A percentile compares a stretch with the other conserved stretches of the same genome.
Evolutionary conservation across 208 protist species (phyloP).

Genomic region (Trypanosoma grayi): DNA sequence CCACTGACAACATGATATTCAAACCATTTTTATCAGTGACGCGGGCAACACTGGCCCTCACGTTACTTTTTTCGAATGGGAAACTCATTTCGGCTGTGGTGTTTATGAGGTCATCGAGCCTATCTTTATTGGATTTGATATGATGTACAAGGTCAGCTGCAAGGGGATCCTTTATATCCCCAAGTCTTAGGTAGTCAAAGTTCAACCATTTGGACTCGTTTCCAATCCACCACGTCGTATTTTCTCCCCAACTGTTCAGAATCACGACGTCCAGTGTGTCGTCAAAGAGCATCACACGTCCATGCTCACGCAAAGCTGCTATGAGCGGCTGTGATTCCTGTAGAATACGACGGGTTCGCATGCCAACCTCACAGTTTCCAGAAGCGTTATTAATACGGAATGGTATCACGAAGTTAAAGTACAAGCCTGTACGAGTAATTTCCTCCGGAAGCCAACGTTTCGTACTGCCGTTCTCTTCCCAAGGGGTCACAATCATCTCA

Average conservation of each 20-base stretch:
- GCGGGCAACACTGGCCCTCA: constrained; percentile 42
- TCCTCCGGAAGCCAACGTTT: constrained; percentile 17
- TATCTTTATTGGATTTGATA: constrained; percentile 25
- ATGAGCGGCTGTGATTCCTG: constrained; percentile 41
- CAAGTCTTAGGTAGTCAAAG: constrained; percentile 18
- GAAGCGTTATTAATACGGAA: constrained; percentile 41
- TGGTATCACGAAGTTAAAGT: constrained; percentile 76
- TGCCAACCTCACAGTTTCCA: constrained; percentile 51
- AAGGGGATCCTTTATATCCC: constrained; percentile 45
- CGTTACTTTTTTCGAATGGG: constrained; percentile 32
- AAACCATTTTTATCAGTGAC: constrained; percentile 59
- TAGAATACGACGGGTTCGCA: constrained; percentile 34
- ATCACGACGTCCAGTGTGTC: constrained; percentile 37
- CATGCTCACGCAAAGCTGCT: constrained; percentile 44
- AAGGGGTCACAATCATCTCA: constrained; percentile 39
- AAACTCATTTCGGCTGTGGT: constrained; percentile 36
- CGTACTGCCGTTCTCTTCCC: constrained; percentile 23
- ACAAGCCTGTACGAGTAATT: constrained; percentile 18
- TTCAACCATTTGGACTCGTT: not conserved
- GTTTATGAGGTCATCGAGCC: constrained; percentile 16
- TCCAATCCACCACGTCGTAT: constrained; percentile 7
- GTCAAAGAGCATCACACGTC: constrained; percentile 60
- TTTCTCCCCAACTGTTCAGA: constrained; percentile 61
- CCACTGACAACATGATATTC: constrained; percentile 49
- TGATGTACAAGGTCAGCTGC: constrained; percentile 28